Evolutionary conservation across 495 filamentous ascomycete genomes (phyloP).

Genomic region (Xylaria venustula): DNA sequence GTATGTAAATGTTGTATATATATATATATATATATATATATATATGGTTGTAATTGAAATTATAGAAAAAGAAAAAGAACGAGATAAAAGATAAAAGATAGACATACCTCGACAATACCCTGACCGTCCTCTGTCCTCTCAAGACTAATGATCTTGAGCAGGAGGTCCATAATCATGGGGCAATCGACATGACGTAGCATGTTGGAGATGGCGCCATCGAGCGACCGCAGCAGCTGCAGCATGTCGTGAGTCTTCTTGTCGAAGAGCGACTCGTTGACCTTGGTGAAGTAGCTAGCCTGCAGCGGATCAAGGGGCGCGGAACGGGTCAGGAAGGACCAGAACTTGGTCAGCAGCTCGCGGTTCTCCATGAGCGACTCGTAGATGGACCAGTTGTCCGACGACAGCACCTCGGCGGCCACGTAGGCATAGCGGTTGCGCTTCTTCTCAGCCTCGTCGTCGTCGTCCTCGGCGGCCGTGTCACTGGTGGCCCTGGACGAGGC

Average conservation of each 20-base stretch:
- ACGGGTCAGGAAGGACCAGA: slow-evolving; percentile 87
- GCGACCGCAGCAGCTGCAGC: slow-evolving; percentile 79
- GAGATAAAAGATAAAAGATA: not conserved
- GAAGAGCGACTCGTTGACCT: slow-evolving; percentile 93
- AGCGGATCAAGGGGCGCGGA: slow-evolving; percentile 81
- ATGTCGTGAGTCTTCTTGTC: slow-evolving; percentile 98
- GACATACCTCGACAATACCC: slow-evolving; percentile 84
- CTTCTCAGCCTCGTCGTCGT: slow-evolving; percentile 76
- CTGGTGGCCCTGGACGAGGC: slow-evolving; percentile 40
- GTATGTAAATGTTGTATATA: no score
- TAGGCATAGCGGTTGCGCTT: slow-evolving; percentile 87
- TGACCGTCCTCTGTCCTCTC: slow-evolving; percentile 90
- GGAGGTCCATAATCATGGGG: slow-evolving; percentile 97
- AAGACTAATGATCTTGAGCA: slow-evolving; percentile 95
- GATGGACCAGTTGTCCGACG: slow-evolving; percentile 95
- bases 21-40: no score
- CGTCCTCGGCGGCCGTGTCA: slow-evolving; percentile 49
- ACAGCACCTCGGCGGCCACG: slow-evolving; percentile 87
- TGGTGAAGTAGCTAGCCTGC: slow-evolving; percentile 97
- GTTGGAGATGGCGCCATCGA: slow-evolving; percentile 76
- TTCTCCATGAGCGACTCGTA: slow-evolving; percentile 88
- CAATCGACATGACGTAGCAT: slow-evolving; percentile 95
- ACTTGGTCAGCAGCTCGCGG: slow-evolving; percentile 68
- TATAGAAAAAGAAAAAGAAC: not conserved
- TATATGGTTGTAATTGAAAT: not conserved